Evolutionary conservation across 2,329 filamentous ascomycete species (phyloP).

Genomic region (Simplicillium sp.): DNA sequence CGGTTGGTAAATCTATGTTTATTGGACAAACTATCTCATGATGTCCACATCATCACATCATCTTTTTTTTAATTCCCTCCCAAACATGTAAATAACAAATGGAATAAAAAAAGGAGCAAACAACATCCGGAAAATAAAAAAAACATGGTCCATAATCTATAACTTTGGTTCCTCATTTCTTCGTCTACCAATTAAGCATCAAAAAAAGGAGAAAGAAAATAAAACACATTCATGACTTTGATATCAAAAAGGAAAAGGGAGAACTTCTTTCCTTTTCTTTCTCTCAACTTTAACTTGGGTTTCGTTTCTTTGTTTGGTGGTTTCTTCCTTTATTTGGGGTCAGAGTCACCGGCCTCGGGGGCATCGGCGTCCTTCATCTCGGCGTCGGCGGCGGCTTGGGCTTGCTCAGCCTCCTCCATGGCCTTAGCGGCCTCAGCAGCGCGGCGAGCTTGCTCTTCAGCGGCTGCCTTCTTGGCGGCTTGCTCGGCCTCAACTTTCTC

Average conservation of each 20-base stretch:
- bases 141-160: background rate
- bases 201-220: slow-evolving; percentile 2
- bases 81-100: background rate
- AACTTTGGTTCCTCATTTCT: background rate
- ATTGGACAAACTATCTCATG: background rate
- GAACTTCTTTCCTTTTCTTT: slow-evolving; percentile 7
- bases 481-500: slow-evolving; percentile 71
- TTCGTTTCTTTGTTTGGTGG: too few species aligned
- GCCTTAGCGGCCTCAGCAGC: slow-evolving; percentile 41
- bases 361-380: slow-evolving; percentile 56
- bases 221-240: slow-evolving; percentile 1
- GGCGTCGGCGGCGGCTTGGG: slow-evolving; percentile 42
- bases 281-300: slow-evolving; percentile 7
- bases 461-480: slow-evolving; percentile 60
- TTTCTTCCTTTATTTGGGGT: slow-evolving; percentile 21
- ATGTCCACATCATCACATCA: background rate
- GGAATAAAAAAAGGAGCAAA: background rate
- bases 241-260: background rate
- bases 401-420: slow-evolving; percentile 10
- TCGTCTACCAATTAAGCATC: background rate
- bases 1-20: too few species aligned
- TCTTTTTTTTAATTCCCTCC: slow-evolving; percentile 2
- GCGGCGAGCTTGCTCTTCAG: slow-evolving; percentile 43
- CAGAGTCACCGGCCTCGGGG: slow-evolving; percentile 29
- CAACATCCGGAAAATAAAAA: background rate